phyloP scores from a whole-genome alignment of 495 filamentous ascomycete species.

The Tuber microsphaerosporum region DNA sequence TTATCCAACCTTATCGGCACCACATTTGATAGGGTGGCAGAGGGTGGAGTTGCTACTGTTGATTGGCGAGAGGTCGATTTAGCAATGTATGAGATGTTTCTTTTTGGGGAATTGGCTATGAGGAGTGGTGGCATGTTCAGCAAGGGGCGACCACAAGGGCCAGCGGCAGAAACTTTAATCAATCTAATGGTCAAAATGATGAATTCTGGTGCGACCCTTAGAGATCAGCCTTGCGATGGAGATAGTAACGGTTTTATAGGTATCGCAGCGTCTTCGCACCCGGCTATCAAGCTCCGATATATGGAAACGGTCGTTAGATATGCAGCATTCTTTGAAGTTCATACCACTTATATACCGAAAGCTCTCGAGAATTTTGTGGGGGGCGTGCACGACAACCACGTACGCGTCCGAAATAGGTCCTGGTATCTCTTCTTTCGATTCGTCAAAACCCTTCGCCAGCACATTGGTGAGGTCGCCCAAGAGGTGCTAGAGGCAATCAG shows the following conservation, averaged over 20 bases:
- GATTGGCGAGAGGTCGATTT: conserved; percentile 95
- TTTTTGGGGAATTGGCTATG: conserved; percentile 89
- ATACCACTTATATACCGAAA: conserved; percentile 67
- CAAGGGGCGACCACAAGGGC: conserved; percentile 68
- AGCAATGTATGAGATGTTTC: conserved; percentile 89
- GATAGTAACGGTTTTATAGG: conserved; percentile 48
- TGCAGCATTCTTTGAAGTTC: conserved; percentile 79
- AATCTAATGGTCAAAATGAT: conserved; percentile 93
- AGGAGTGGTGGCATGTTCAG: conserved; percentile 72
- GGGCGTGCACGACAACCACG: conserved; percentile 76
- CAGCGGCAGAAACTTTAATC: conserved; percentile 67
- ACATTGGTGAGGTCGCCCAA: conserved; percentile 80
- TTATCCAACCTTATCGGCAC: conserved; percentile 72
- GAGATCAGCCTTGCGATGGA: neutral
- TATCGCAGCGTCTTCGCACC: conserved; percentile 77
- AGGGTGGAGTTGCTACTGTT: conserved; percentile 57
- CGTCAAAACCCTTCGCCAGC: conserved; percentile 74
- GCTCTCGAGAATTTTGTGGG: conserved; percentile 89
- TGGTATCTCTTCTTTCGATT: conserved; percentile 96
- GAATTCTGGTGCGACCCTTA: conserved; percentile 62
- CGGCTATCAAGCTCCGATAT: conserved; percentile 85
- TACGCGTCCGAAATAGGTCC: conserved; percentile 76
- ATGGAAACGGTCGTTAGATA: conserved; percentile 98
- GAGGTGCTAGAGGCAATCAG: conserved; percentile 82
- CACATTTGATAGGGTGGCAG: conserved; percentile 69